phyloP scores from a whole-genome alignment of 179 eudicot genomes.

The Actinidia polygama region DNA sequence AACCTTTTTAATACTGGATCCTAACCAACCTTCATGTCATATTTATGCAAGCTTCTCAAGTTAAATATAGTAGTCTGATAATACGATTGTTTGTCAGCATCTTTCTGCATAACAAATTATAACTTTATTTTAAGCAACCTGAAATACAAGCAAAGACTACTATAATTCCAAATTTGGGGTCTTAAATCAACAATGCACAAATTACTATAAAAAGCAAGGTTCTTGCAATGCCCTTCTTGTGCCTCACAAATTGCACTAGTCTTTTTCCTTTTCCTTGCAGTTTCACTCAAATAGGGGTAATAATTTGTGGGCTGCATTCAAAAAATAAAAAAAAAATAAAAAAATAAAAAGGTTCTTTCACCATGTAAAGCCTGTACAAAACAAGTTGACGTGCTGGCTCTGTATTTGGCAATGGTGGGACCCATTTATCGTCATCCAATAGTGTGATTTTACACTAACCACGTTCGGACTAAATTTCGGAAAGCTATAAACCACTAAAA shows the following conservation, averaged over 20 bases:
- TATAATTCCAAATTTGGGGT: not conserved
- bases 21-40: constrained; percentile 1
- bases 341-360: too few relatives aligned
- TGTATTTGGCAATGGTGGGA: too few relatives aligned
- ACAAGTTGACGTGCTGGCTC: too few relatives aligned
- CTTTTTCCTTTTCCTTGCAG: not conserved
- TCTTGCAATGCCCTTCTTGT: not conserved
- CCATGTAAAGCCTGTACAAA: too few relatives aligned
- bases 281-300: not conserved
- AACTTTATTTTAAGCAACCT: not conserved
- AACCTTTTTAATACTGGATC: constrained; percentile 10
- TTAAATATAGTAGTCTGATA: not conserved
- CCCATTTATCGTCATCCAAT: too few relatives aligned
- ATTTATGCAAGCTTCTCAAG: not conserved
- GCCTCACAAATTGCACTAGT: not conserved
- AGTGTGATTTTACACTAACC: too few relatives aligned
- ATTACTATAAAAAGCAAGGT: not conserved
- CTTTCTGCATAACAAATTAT: not conserved
- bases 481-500: too few relatives aligned
- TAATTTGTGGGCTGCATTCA: too few relatives aligned
- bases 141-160: too few relatives aligned
- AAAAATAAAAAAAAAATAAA: too few relatives aligned
- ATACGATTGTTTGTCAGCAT: not conserved
- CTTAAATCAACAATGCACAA: not conserved
- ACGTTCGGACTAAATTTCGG: too few relatives aligned